Conservation (phyloP, 495 filamentous ascomycete species). For the Neurospora sp. region DNA sequence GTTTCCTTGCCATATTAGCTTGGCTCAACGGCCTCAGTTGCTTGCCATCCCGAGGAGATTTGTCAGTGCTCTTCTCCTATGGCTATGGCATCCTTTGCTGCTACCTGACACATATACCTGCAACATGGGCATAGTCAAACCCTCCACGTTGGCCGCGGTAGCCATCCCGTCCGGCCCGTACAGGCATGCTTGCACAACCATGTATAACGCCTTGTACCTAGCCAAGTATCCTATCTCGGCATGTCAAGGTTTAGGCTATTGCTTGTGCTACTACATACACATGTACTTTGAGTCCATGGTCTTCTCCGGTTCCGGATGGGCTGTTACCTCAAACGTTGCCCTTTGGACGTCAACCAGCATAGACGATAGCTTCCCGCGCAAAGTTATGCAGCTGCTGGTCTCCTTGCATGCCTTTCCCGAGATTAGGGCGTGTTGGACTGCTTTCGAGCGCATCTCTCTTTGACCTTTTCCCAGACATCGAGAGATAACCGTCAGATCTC, state of each 20-base stretch:
- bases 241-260: background rate
- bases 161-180: background rate
- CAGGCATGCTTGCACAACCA: background rate
- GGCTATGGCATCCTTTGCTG: background rate
- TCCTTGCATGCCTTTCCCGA: background rate
- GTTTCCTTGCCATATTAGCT: background rate
- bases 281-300: background rate
- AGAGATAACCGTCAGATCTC: slow-evolving; percentile 26
- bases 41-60: background rate
- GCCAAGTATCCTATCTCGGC: background rate
- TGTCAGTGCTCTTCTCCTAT: background rate
- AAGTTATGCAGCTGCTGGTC: background rate
- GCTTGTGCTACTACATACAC: background rate
- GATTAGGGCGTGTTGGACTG: background rate
- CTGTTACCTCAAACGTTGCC: background rate
- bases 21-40: background rate
- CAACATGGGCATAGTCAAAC: background rate
- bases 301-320: background rate
- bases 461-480: slow-evolving; percentile 5
- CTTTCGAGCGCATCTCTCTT: slow-evolving; percentile 4
- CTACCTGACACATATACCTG: background rate
- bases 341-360: background rate
- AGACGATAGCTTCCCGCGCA: background rate
- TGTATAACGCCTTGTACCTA: background rate
- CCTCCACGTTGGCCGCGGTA: background rate